Percentiles rank a stretch among this genome's conserved stretches.
These are phyloP conservation scores for Trichoderma cornu-damae DNA, from an alignment of 2,329 filamentous ascomycete species.

Conservation along the genomic window DNA sequence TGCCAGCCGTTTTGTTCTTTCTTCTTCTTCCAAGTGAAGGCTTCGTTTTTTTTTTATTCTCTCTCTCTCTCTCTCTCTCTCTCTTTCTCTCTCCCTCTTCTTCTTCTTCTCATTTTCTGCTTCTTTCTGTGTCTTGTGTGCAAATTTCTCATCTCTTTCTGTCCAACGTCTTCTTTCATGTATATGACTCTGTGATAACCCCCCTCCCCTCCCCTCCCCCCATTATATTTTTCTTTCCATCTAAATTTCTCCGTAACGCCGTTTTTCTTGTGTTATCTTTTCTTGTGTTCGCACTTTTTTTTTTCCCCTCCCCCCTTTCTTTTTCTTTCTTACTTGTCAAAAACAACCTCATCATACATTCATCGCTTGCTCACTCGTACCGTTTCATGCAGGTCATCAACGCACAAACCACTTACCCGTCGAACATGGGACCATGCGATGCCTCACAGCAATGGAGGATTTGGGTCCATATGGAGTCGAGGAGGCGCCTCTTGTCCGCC, in stretches of 20 bases:
- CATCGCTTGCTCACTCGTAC: slow-evolving; percentile 24
- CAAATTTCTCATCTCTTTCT: slow-evolving; percentile 4
- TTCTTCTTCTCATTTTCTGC: slow-evolving; percentile 15
- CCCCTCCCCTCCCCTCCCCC: slow-evolving; percentile 27
- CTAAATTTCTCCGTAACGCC: not conserved
- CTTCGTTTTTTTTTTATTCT: slow-evolving; percentile 19
- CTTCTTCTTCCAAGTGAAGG: slow-evolving; percentile 6
- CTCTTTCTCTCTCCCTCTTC: slow-evolving; percentile 20
- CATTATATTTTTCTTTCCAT: slow-evolving; percentile 19
- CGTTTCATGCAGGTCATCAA: slow-evolving; percentile 39
- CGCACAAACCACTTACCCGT: slow-evolving; percentile 28
- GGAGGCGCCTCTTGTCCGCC: slow-evolving; percentile 49
- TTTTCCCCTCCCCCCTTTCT: too few species aligned
- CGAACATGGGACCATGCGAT: slow-evolving; percentile 24
- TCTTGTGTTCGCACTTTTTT: too few species aligned
- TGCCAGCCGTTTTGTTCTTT: not conserved
- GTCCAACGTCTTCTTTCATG: slow-evolving; percentile 19
- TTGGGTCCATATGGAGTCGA: slow-evolving; percentile 51
- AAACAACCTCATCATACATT: not conserved
- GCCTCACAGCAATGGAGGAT: slow-evolving; percentile 41
- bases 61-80: not conserved
- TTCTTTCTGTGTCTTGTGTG: too few species aligned
- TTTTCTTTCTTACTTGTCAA: too few species aligned
- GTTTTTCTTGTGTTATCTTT: not conserved
- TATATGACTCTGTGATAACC: not conserved